Conservation (phyloP, 208 protist species). For the Wallacemonas sp. region DNA sequence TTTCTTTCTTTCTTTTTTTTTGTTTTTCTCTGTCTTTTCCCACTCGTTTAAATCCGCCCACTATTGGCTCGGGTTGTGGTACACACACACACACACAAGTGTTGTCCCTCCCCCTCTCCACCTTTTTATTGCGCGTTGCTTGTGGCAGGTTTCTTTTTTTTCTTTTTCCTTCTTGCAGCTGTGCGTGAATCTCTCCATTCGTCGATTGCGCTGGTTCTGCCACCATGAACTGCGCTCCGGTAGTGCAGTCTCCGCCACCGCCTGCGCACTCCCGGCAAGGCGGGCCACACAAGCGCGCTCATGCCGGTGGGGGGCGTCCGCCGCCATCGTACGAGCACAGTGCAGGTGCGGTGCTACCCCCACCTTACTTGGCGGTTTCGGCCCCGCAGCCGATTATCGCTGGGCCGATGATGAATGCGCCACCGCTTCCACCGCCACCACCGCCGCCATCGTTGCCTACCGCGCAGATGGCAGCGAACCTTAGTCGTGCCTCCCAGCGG, state of each 20-base stretch:
- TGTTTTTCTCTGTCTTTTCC: slow-evolving; percentile 12
- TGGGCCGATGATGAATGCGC: neutral
- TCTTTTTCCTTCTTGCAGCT: too few relatives aligned
- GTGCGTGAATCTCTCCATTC: neutral
- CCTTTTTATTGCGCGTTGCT: too few relatives aligned
- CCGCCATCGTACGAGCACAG: neutral
- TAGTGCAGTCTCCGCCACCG: neutral
- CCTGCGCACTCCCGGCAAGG: neutral
- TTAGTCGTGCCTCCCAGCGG: neutral
- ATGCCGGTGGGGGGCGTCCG: neutral
- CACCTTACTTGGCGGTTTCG: neutral
- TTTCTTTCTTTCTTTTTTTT: neutral
- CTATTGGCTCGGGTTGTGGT: neutral
- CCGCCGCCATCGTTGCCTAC: neutral
- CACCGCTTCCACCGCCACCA: neutral
- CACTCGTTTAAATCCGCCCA: neutral
- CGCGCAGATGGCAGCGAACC: too few relatives aligned
- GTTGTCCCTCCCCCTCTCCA: too few relatives aligned
- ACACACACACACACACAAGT: too few relatives aligned
- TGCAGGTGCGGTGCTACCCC: neutral
- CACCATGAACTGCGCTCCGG: neutral
- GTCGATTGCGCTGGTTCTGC: too few relatives aligned
- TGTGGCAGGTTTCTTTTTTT: too few relatives aligned
- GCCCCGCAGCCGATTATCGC: neutral
- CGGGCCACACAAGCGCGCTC: neutral